A percentile compares a stretch with the other conserved stretches of the same genome.
Evolutionary conservation across 176 grass and related monocot species (phyloP).

Genomic region (Carex kokanica): DNA sequence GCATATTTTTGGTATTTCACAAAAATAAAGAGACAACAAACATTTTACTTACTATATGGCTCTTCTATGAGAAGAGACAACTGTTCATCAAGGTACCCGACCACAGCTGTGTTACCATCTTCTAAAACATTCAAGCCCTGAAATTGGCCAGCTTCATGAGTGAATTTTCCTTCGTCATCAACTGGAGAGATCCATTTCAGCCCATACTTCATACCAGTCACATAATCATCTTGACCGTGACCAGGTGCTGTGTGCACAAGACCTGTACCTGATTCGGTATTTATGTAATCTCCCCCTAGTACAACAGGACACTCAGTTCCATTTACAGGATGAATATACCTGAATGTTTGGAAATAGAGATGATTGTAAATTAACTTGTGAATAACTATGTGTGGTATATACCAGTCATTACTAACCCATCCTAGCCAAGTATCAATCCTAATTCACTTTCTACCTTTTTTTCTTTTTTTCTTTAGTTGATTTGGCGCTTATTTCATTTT

Average conservation of each 20-base stretch:
- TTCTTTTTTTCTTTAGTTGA: no score
- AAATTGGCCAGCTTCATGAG: conserved; percentile 82
- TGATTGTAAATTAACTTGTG: background rate
- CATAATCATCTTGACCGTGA: conserved; percentile 96
- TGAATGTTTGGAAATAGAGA: conserved; percentile 27
- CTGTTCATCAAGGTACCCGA: conserved; percentile 67
- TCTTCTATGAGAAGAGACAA: conserved; percentile 78
- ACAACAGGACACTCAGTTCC: conserved; percentile 83
- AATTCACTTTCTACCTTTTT: background rate
- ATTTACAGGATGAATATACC: conserved; percentile 81
- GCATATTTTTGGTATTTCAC: background rate
- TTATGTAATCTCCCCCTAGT: conserved; percentile 94
- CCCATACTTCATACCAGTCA: conserved; percentile 87
- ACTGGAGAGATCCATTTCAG: conserved; percentile 85
- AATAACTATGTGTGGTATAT: conserved; percentile 15
- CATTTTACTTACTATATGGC: conserved; percentile 75
- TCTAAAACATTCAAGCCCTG: conserved; percentile 75
- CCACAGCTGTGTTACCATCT: conserved; percentile 74
- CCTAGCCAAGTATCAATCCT: background rate
- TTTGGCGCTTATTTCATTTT: background rate
- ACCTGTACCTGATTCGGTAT: conserved; percentile 92
- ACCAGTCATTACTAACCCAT: background rate
- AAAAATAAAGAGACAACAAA: conserved; percentile 16
- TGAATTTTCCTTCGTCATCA: conserved; percentile 92
- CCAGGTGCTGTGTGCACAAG: conserved; percentile 99